phyloP scores from a whole-genome alignment of 805 yeast species.

The Pichia exigua region DNA sequence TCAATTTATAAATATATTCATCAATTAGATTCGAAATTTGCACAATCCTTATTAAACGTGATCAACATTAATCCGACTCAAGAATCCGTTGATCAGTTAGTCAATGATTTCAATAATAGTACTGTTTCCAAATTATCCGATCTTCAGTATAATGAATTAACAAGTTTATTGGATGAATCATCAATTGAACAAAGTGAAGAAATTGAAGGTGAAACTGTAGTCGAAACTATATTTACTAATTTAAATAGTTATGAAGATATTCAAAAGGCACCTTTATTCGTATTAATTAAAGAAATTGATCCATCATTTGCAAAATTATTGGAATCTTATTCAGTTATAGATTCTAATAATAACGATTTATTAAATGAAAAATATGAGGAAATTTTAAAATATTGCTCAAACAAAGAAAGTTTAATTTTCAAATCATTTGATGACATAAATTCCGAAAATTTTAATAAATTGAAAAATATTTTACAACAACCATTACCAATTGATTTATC shows the following conservation, averaged over 20 bases:
- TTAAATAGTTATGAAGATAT: constrained; percentile 18
- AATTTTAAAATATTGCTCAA: constrained; percentile 16
- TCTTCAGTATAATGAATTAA: constrained; percentile 9
- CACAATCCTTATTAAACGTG: constrained; percentile 13
- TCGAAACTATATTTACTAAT: constrained; percentile 18
- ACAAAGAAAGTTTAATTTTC: constrained; percentile 16
- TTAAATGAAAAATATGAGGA: constrained; percentile 13
- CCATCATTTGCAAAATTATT: constrained; percentile 18
- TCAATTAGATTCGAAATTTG: constrained; percentile 17
- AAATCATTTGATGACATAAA: constrained; percentile 19
- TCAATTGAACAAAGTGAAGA: background rate
- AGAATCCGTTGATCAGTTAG: constrained; percentile 10
- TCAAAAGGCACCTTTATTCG: constrained; percentile 17
- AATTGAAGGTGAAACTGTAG: constrained; percentile 11
- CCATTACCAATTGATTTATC: constrained; percentile 22
- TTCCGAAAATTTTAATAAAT: constrained; percentile 14
- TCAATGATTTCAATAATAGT: constrained; percentile 15
- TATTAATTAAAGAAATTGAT: constrained; percentile 20
- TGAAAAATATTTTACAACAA: constrained; percentile 17
- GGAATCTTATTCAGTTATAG: constrained; percentile 15
- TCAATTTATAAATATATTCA: constrained; percentile 16
- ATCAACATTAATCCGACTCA: constrained; percentile 13
- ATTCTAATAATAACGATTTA: constrained; percentile 16
- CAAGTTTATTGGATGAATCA: background rate
- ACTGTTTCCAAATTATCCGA: constrained; percentile 12